These are phyloP conservation scores for Tolypocladium tropicale DNA, from an alignment of 2,329 filamentous ascomycete species.

Conservation along the genomic window DNA sequence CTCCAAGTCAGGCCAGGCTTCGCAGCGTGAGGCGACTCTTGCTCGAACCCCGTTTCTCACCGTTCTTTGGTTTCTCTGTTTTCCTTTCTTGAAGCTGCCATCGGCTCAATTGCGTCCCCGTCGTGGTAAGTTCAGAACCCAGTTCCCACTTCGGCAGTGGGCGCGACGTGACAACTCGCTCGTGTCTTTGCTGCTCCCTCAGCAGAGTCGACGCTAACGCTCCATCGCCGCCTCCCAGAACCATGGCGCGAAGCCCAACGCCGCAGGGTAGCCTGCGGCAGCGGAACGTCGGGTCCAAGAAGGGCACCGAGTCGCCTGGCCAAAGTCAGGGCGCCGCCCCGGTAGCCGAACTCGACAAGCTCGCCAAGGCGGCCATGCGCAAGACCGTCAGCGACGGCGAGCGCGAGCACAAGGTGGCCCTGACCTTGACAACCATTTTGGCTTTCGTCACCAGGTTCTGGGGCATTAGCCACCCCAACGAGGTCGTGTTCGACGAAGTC, in stretches of 20 bases:
- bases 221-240: slow-evolving; percentile 11
- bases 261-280: slow-evolving; percentile 51
- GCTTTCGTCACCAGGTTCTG: slow-evolving; percentile 92
- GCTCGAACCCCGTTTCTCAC: not conserved
- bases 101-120: not conserved
- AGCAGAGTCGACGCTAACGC: slow-evolving; percentile 7
- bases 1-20: not conserved
- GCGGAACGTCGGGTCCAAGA: slow-evolving; percentile 43
- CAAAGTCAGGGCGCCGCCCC: slow-evolving; percentile 16
- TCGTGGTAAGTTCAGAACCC: not conserved
- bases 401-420: slow-evolving; percentile 73
- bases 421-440: slow-evolving; percentile 66
- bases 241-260: slow-evolving; percentile 38
- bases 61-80: not conserved
- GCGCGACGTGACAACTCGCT: not conserved
- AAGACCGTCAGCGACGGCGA: slow-evolving; percentile 41
- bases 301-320: slow-evolving; percentile 26
- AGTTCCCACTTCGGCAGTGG: not conserved
- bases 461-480: slow-evolving; percentile 88
- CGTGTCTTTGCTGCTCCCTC: not conserved
- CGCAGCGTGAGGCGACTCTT: not conserved
- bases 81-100: not conserved
- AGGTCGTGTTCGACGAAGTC: slow-evolving; percentile 98
- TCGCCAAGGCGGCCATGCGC: slow-evolving; percentile 28
- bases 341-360: slow-evolving; percentile 40